Percentiles rank a stretch among this genome's conserved stretches.
phyloP scores from a whole-genome alignment of 768 basidiomycete genomes.

The Cubamyces lactineus region DNA sequence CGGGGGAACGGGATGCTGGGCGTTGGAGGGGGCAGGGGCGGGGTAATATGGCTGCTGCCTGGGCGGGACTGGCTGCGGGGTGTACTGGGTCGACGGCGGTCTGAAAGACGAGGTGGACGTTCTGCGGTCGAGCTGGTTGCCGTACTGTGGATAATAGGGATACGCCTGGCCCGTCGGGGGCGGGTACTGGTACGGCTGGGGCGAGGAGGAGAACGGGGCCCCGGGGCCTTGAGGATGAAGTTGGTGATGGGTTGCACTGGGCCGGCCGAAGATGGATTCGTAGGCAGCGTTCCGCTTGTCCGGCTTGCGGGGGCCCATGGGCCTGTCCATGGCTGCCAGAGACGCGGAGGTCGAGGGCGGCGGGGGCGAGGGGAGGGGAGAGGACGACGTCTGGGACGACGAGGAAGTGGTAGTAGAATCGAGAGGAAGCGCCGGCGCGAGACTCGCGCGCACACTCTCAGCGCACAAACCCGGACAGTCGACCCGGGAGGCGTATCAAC shows the following conservation, averaged over 20 bases:
- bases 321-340: slow-evolving; percentile 48
- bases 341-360: background rate
- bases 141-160: slow-evolving; percentile 34
- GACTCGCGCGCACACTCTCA: background rate
- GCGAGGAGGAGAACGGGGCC: slow-evolving; percentile 33
- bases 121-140: slow-evolving; percentile 46
- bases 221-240: slow-evolving; percentile 31
- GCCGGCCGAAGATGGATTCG: slow-evolving; percentile 86
- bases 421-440: slow-evolving; percentile 20
- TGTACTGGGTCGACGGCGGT: slow-evolving; percentile 34
- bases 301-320: slow-evolving; percentile 59
- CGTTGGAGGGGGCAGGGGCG: slow-evolving; percentile 28
- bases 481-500: background rate
- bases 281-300: slow-evolving; percentile 84
- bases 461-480: background rate
- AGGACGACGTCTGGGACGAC: slow-evolving; percentile 15
- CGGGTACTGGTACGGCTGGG: slow-evolving; percentile 45
- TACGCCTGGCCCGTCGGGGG: slow-evolving; percentile 35
- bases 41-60: slow-evolving; percentile 45
- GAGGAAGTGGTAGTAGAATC: slow-evolving; percentile 19
- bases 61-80: slow-evolving; percentile 31
- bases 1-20: slow-evolving; percentile 28
- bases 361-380: background rate
- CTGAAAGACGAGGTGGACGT: slow-evolving; percentile 49
- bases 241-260: slow-evolving; percentile 59